Percentiles rank a stretch among this genome's conserved stretches.
Conservation (phyloP, 192 early-diverging fungal genomes). For the Obelidium mucronatum region DNA sequence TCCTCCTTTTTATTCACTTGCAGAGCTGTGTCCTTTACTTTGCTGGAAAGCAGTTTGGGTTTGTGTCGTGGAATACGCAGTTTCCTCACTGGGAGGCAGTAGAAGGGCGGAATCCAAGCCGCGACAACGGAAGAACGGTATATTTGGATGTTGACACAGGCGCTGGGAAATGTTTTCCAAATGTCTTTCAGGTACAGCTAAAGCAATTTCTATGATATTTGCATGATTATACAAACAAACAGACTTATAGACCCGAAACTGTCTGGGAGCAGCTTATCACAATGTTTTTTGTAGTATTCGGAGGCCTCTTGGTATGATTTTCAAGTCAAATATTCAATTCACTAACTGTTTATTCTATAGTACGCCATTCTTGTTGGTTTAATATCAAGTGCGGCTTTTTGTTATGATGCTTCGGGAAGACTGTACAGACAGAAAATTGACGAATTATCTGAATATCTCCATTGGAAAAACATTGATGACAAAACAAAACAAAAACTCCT, state of each 20-base stretch:
- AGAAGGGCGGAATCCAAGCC: constrained; percentile 10
- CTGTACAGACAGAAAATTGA: constrained; percentile 43
- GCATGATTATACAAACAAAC: neutral
- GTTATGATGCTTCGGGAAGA: constrained; percentile 31
- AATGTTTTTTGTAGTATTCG: constrained; percentile 20
- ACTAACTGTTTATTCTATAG: neutral
- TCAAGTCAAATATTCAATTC: too few relatives aligned
- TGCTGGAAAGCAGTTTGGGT: constrained; percentile 23
- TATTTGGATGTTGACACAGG: constrained; percentile 27
- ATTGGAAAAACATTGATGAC: constrained; percentile 28
- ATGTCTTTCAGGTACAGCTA: constrained; percentile 23
- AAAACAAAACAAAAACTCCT: constrained; percentile 20
- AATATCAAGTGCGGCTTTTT: constrained; percentile 15
- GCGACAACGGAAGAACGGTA: constrained; percentile 4
- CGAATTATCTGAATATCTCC: constrained; percentile 43
- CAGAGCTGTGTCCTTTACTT: constrained; percentile 32
- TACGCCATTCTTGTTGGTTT: constrained; percentile 32
- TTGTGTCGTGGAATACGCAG: constrained; percentile 8
- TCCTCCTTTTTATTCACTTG: constrained; percentile 34
- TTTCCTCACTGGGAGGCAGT: constrained; percentile 24
- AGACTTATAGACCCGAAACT: constrained; percentile 21
- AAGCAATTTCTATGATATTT: neutral
- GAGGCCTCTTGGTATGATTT: constrained; percentile 27
- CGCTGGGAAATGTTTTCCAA: constrained; percentile 43
- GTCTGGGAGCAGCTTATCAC: constrained; percentile 11